phyloP scores from a whole-genome alignment of 169 alveolate species.

The Plasmodium blacklocki region DNA sequence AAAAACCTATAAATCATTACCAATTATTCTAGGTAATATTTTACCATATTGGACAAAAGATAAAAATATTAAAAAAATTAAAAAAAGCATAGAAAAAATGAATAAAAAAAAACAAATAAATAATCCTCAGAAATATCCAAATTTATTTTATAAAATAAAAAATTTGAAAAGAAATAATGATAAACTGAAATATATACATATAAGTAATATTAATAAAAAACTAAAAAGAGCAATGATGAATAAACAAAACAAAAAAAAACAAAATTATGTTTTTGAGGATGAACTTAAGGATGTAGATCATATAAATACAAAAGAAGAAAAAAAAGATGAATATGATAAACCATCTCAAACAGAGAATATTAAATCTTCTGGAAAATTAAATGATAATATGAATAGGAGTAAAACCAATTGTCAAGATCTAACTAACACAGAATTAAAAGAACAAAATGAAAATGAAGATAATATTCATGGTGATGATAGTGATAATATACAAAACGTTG shows the following conservation, averaged over 20 bases:
- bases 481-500: background rate
- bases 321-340: background rate
- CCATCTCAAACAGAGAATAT: background rate
- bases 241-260: conserved; percentile 15
- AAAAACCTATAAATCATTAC: conserved; percentile 50
- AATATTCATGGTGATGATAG: background rate
- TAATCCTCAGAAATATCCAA: conserved; percentile 8
- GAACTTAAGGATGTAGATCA: background rate
- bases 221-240: conserved; percentile 14
- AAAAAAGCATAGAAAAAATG: conserved; percentile 24
- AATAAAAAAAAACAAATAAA: conserved; percentile 25
- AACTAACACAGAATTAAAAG: background rate
- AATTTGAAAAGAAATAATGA: conserved; percentile 32
- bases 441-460: conserved; percentile 12
- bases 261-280: conserved; percentile 15
- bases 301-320: background rate
- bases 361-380: background rate
- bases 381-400: background rate
- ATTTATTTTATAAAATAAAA: conserved; percentile 50
- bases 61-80: conserved; percentile 16
- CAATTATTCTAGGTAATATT: conserved; percentile 70
- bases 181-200: conserved; percentile 35
- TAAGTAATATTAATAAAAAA: conserved; percentile 28
- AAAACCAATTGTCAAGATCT: background rate
- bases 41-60: conserved; percentile 65